Conservation (phyloP, 352 stramenopile genomes). For the Pythium myriotylum region DNA sequence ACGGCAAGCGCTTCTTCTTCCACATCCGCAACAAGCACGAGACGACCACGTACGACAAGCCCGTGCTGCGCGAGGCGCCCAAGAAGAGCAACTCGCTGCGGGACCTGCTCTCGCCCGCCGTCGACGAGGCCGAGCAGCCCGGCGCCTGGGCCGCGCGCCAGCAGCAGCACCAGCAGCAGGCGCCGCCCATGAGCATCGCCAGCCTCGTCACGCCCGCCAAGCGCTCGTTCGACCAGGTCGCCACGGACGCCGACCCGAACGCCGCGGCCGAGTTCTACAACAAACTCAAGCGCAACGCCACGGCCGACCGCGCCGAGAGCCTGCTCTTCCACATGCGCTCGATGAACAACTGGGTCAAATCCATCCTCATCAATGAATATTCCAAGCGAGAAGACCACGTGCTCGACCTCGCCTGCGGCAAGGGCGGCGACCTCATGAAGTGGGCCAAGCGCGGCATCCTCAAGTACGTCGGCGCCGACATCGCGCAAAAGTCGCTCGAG, state of each 20-base stretch:
- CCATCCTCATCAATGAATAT: constrained; percentile 93
- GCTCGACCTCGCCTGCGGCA: constrained; percentile 97
- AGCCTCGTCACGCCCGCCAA: constrained; percentile 59
- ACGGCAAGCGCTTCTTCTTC: constrained; percentile 70
- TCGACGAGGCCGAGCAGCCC: background rate
- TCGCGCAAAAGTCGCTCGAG: constrained; percentile 95
- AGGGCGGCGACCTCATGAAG: constrained; percentile 98
- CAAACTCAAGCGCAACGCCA: constrained; percentile 72
- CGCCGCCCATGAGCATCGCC: constrained; percentile 52
- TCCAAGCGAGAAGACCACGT: constrained; percentile 86
- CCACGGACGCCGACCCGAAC: constrained; percentile 61
- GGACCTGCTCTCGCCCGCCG: constrained; percentile 66
- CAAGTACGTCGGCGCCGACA: constrained; percentile 98
- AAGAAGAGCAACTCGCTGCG: constrained; percentile 75
- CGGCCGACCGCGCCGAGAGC: constrained; percentile 82
- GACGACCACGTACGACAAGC: constrained; percentile 78
- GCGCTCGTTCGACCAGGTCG: constrained; percentile 57
- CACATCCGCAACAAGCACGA: constrained; percentile 71
- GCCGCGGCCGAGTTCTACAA: constrained; percentile 86
- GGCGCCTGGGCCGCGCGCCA: background rate
- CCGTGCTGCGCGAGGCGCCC: constrained; percentile 44
- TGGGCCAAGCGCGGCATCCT: constrained; percentile 92
- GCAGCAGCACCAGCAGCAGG: constrained; percentile 1
- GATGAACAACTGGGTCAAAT: constrained; percentile 99
- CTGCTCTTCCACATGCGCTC: constrained; percentile 97